Evolutionary conservation across 352 stramenopile genomes (phyloP).

Genomic region (Sclerospora graminicola): DNA sequence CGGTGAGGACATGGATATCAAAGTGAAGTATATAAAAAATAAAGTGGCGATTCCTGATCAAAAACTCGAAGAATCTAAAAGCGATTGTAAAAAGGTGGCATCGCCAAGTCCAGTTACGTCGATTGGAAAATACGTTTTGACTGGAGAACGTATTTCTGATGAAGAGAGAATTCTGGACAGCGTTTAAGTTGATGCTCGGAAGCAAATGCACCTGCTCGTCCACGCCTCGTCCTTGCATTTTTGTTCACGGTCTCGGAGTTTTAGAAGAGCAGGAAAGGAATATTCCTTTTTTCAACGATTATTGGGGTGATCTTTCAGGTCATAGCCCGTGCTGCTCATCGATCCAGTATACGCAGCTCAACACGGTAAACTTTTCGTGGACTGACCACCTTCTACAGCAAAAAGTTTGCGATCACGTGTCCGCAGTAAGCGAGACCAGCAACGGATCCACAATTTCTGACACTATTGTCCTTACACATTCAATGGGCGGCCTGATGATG

Average conservation of each 20-base stretch:
- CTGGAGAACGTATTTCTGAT: slow-evolving; percentile 5
- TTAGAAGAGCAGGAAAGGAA: slow-evolving; percentile 1
- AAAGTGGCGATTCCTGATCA: neutral
- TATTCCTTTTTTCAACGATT: neutral
- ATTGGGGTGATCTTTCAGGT: slow-evolving; percentile 12
- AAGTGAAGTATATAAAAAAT: slow-evolving; percentile 14
- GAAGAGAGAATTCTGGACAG: slow-evolving; percentile 2
- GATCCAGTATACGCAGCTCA: slow-evolving; percentile 19
- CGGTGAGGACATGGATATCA: slow-evolving; percentile 23
- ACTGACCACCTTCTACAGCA: slow-evolving; percentile 14
- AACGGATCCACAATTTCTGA: slow-evolving; percentile 2
- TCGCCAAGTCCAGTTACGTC: slow-evolving; percentile 6
- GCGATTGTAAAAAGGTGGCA: slow-evolving; percentile 6
- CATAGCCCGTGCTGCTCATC: slow-evolving; percentile 11
- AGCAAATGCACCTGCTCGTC: slow-evolving; percentile 5
- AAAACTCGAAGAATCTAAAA: neutral
- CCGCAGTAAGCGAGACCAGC: slow-evolving; percentile 16
- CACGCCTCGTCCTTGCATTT: slow-evolving; percentile 7
- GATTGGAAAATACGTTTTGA: slow-evolving; percentile 11
- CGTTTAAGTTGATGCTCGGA: slow-evolving; percentile 4
- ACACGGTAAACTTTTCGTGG: slow-evolving; percentile 25
- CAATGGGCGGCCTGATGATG: slow-evolving; percentile 11
- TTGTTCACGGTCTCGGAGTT: slow-evolving; percentile 9
- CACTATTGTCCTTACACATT: slow-evolving; percentile 17
- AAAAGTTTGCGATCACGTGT: slow-evolving; percentile 16